Evolutionary conservation across 2,329 filamentous ascomycete genomes (phyloP), one percentile per base, ranked within the genome.

Genomic region (Aspergillus transmontanensis): DNA sequence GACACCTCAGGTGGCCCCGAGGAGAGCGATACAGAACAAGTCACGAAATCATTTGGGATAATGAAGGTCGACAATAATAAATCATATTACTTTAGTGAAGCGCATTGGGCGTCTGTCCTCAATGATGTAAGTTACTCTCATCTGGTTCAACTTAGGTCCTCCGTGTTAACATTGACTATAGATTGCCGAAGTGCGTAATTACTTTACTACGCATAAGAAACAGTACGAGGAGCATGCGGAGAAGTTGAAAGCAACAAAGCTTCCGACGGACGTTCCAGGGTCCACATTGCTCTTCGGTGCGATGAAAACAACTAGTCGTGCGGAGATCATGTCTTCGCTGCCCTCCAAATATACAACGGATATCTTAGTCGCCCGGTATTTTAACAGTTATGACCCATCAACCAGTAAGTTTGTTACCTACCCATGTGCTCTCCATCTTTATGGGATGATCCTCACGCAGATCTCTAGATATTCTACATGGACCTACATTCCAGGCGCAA

Each of bases 121-220:
- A 84, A 87, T 69, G 91, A 94, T 77, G 84, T 86, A 71, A 76
- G 83, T 71, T 43, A 59, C 30, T 51, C n/a, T 16, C 14, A 43
- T 23, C 32, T 1, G 26, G 21, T 9, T 36, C 26, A 36, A 19
- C 23, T 30, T 32, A 19, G n/a, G 41, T 51, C 66, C 28, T 50
- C 43, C 56, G 7, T 50, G 57, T 34, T 68, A 64, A 67, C 21
- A 55, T 7, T 54, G n/a, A 26, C 10, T 41, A 32, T 60, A 90
- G 85, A 95, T 99, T 67, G 85, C 92, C 11, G 95, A 99, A 80
- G 94, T 99, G 30, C 96, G 94, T 75, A 94, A 90, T 69, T 97
- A 95, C 79, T 98, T 96, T 72, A 80, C 81, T 21, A 87, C 85
- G 41, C 93, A 97, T 79, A 96, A 95, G 76, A 94, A 95, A 73